Conservation (phyloP, 2,329 filamentous ascomycete species). For the Teratosphaeria destructans region DNA sequence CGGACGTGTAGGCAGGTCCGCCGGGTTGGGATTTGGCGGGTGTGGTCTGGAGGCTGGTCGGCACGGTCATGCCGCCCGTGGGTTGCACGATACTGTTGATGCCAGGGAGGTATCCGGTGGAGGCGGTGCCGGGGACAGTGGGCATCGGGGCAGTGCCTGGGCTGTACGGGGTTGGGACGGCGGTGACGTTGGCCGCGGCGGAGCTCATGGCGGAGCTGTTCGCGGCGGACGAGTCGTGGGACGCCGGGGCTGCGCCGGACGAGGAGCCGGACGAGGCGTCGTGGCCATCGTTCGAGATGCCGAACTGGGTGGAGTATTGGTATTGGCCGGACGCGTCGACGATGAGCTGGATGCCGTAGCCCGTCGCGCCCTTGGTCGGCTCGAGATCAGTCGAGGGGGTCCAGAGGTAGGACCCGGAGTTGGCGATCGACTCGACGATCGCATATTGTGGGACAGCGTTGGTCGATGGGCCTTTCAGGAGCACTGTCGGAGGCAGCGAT, state of each 20-base stretch:
- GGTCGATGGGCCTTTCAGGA: constrained; percentile 48
- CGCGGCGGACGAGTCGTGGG: constrained; percentile 10
- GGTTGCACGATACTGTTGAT: constrained; percentile 14
- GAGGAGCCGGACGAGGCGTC: neutral
- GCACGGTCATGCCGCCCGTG: constrained; percentile 24
- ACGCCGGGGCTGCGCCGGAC: constrained; percentile 8
- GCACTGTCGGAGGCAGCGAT: constrained; percentile 22
- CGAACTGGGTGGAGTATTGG: constrained; percentile 55
- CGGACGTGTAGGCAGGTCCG: constrained; percentile 10
- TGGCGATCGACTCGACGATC: constrained; percentile 43
- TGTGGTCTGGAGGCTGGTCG: constrained; percentile 10
- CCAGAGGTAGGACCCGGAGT: constrained; percentile 48
- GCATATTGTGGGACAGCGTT: constrained; percentile 44
- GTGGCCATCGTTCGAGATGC: constrained; percentile 37
- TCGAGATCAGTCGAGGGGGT: constrained; percentile 39
- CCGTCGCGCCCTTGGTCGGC: constrained; percentile 24
- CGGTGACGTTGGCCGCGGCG: constrained; percentile 8
- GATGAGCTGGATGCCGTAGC: constrained; percentile 53
- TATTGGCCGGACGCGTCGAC: constrained; percentile 49
- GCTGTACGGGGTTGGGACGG: constrained; percentile 2
- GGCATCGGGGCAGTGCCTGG: constrained; percentile 2
- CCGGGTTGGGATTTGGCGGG: constrained; percentile 24
- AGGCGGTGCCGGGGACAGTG: constrained; percentile 5
- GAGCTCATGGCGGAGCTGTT: constrained; percentile 14
- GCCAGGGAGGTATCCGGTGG: constrained; percentile 23